Evolutionary conservation across 1,284 basidiomycete genomes (phyloP).

Genomic region (Malassezia furfur): DNA sequence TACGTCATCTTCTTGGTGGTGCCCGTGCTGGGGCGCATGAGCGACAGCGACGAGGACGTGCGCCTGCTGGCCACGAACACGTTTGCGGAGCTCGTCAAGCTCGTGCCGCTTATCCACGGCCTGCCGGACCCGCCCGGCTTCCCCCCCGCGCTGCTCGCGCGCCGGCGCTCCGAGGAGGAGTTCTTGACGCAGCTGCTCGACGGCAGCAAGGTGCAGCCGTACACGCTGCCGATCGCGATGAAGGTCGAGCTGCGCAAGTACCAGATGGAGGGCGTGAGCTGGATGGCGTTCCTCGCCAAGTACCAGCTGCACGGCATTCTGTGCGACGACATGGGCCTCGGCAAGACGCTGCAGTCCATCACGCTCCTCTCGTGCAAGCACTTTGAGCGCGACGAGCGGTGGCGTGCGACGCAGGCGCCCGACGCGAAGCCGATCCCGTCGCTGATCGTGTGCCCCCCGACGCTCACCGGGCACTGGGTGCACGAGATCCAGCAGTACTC

Average conservation of each 20-base stretch:
- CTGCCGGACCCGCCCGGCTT: conserved; percentile 89
- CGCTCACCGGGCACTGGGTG: conserved; percentile 92
- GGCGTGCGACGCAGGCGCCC: conserved; percentile 61
- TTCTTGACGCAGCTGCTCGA: conserved; percentile 87
- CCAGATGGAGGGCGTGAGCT: conserved; percentile 96
- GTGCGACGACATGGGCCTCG: conserved; percentile 99
- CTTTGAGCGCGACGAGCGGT: conserved; percentile 67
- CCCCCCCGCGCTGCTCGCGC: conserved; percentile 73
- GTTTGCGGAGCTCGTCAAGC: conserved; percentile 95
- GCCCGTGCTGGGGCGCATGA: conserved; percentile 93
- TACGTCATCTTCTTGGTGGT: conserved; percentile 97
- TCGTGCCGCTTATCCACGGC: conserved; percentile 95
- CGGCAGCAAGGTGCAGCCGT: conserved; percentile 71
- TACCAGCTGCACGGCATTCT: conserved; percentile 88
- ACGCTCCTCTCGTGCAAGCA: conserved; percentile 93
- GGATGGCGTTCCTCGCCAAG: conserved; percentile 85
- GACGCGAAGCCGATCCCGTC: conserved; percentile 82
- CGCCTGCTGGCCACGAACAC: conserved; percentile 88
- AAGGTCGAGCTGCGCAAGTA: conserved; percentile 93
- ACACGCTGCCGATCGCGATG: conserved; percentile 75
- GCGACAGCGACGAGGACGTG: conserved; percentile 80
- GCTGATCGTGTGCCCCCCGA: conserved; percentile 91
- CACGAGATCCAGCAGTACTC: conserved; percentile 93
- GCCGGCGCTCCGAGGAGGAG: conserved; percentile 66
- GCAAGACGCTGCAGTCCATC: conserved; percentile 96